phyloP scores from a whole-genome alignment of 2,329 filamentous ascomycete species.

The Bretziella fagacearum region DNA sequence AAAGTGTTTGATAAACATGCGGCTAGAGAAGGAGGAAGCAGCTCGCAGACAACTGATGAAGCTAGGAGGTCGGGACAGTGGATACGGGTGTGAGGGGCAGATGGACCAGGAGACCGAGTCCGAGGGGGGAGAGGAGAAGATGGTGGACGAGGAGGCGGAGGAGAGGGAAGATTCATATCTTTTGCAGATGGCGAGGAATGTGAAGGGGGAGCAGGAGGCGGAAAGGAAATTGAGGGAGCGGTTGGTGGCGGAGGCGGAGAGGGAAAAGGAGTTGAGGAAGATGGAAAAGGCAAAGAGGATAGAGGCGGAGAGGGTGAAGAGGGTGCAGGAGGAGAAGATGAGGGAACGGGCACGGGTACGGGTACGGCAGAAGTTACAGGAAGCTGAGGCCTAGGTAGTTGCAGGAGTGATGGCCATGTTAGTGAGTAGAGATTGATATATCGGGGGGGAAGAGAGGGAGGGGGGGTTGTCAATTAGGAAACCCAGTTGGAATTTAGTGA shows the following conservation, averaged over 20 bases:
- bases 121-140: not conserved
- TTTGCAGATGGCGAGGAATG: constrained; percentile 12
- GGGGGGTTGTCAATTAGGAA: not conserved
- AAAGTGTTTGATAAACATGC: constrained; percentile 12
- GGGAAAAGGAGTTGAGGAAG: not conserved
- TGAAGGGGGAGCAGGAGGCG: not conserved
- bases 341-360: not conserved
- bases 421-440: not conserved
- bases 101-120: too few relatives aligned
- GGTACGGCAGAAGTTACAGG: too few relatives aligned
- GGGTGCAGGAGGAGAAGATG: not conserved
- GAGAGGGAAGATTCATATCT: constrained; percentile 11
- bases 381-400: not conserved
- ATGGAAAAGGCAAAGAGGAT: not conserved
- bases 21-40: constrained; percentile 9
- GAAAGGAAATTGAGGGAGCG: not conserved
- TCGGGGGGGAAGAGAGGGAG: not conserved
- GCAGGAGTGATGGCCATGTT: not conserved
- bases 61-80: not conserved
- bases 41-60: constrained; percentile 4
- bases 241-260: not conserved
- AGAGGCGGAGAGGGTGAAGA: not conserved
- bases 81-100: constrained; percentile 2
- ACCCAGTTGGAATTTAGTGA: not conserved
- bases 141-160: not conserved